Evolutionary conservation across 78 protist species (phyloP).

Genomic region (Speleostelium caveatum): DNA sequence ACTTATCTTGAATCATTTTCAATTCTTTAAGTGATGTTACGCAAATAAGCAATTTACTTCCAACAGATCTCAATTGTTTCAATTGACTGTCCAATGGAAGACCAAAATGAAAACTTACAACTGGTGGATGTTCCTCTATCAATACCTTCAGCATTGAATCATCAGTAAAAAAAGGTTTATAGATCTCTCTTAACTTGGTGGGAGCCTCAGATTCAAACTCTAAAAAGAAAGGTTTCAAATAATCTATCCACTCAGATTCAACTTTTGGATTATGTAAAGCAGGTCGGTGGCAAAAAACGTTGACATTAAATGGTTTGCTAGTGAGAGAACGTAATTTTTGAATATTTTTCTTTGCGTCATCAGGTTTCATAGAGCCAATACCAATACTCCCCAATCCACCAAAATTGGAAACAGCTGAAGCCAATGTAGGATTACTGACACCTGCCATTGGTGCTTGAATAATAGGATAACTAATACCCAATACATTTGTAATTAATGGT

Average conservation of each 20-base stretch:
- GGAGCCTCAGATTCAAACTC: not conserved
- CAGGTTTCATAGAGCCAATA: conserved; percentile 1
- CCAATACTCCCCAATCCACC: conserved; percentile 20
- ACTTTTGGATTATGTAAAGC: not conserved
- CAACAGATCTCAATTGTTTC: not conserved
- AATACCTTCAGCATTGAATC: not conserved
- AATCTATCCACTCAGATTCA: not conserved
- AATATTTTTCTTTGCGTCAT: not conserved
- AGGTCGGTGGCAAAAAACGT: conserved; percentile 23
- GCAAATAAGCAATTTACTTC: conserved; percentile 5
- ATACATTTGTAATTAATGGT: conserved; percentile 3
- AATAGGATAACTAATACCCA: conserved; percentile 53
- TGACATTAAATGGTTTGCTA: conserved; percentile 20
- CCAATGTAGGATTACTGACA: conserved; percentile 40
- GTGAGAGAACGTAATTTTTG: not conserved
- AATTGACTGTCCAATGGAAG: not conserved
- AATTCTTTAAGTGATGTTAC: conserved; percentile 29
- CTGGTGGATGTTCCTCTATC: not conserved
- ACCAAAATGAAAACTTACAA: conserved; percentile 71
- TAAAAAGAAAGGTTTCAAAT: not conserved
- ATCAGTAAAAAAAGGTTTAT: no score
- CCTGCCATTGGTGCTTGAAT: conserved; percentile 69
- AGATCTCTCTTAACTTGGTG: not conserved
- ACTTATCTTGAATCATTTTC: not conserved
- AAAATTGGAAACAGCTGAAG: not conserved